Conservation (phyloP, 2,329 filamentous ascomycete genomes). For the Neospermospora avenae region DNA sequence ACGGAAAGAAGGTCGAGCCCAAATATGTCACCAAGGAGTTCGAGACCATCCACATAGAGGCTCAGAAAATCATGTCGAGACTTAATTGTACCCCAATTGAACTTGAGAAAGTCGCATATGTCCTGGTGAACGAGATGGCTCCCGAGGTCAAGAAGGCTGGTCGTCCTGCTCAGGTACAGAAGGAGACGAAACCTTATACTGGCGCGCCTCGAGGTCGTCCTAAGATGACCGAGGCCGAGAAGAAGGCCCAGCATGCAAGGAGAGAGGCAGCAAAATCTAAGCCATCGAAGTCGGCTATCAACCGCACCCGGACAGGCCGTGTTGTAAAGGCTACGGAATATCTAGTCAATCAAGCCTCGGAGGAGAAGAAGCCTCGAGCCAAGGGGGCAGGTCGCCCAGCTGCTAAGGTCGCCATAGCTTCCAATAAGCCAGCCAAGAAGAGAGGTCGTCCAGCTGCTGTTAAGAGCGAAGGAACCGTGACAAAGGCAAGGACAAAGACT, state of each 20-base stretch:
- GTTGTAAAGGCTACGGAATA: slow-evolving; percentile 12
- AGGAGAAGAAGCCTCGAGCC: background rate
- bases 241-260: background rate
- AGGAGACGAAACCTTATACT: slow-evolving; percentile 25
- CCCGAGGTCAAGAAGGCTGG: slow-evolving; percentile 15
- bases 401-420: background rate
- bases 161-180: slow-evolving; percentile 24
- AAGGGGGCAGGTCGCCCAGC: background rate
- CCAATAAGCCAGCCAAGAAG: background rate
- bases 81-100: slow-evolving; percentile 57
- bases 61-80: slow-evolving; percentile 43
- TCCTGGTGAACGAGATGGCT: slow-evolving; percentile 49
- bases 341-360: background rate
- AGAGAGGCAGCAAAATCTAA: background rate
- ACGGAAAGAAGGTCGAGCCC: slow-evolving; percentile 49
- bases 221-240: background rate
- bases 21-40: slow-evolving; percentile 74
- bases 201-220: slow-evolving; percentile 6
- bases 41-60: slow-evolving; percentile 46
- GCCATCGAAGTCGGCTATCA: background rate
- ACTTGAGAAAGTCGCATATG: slow-evolving; percentile 69
- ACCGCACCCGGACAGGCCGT: background rate
- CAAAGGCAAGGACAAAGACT: slow-evolving; percentile 7
- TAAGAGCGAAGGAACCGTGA: background rate
- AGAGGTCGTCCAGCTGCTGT: background rate